phyloP scores from a whole-genome alignment of 1,284 basidiomycete genomes.

The Sparassis latifolia region DNA sequence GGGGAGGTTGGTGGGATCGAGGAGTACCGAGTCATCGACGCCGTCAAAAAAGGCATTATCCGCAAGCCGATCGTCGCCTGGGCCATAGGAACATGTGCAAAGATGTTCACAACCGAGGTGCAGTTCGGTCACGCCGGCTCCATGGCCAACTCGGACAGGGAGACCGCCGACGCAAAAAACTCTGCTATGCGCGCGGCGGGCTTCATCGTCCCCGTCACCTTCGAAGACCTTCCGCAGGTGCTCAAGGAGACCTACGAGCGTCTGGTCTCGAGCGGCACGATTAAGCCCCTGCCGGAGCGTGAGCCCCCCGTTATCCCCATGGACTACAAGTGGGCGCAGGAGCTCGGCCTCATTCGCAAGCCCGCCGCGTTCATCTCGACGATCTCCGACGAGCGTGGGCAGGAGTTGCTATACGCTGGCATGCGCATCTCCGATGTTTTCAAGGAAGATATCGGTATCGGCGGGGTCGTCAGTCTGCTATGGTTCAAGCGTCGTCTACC shows the following conservation, averaged over 20 bases:
- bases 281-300: conserved; percentile 73
- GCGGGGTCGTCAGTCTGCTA: conserved; percentile 92
- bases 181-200: conserved; percentile 90
- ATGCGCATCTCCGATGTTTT: conserved; percentile 99
- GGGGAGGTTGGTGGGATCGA: conserved; percentile 99
- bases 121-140: conserved; percentile 99
- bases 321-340: conserved; percentile 99
- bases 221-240: conserved; percentile 89
- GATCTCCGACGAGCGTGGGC: conserved; percentile 98
- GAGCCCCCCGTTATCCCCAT: conserved; percentile 96
- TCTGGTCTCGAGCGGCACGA: conserved; percentile 68
- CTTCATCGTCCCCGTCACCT: conserved; percentile 96
- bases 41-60: conserved; percentile 91
- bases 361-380: conserved; percentile 99
- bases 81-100: conserved; percentile 99
- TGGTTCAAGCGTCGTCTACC: conserved; percentile 97
- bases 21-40: conserved; percentile 98
- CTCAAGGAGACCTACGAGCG: conserved; percentile 83
- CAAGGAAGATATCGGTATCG: conserved; percentile 95
- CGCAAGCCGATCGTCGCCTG: conserved; percentile 99
- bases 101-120: conserved; percentile 99
- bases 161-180: conserved; percentile 99
- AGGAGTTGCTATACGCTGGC: conserved; percentile 97
- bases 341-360: conserved; percentile 97
- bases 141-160: conserved; percentile 96